Percentiles rank a stretch among this genome's conserved stretches.
These are phyloP conservation scores for Sporisorium graminicola DNA, from an alignment of 1,284 basidiomycete species.

Conservation along the genomic window DNA sequence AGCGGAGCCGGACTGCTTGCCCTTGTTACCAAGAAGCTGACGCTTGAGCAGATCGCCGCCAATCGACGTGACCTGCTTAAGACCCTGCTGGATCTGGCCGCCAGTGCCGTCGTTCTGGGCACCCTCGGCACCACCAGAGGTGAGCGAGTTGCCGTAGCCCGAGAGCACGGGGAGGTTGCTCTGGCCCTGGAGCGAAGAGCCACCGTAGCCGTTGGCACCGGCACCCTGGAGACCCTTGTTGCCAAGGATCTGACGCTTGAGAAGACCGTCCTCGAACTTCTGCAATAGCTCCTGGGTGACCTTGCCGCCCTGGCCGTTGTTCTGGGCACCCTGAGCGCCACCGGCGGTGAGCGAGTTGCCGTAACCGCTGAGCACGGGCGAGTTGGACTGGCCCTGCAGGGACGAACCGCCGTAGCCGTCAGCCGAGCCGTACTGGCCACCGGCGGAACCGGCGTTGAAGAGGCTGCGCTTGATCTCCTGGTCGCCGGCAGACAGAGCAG, in stretches of 20 bases:
- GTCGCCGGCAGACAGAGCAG: too few relatives aligned
- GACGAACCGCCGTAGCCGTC: conserved; percentile 12
- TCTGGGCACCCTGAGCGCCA: conserved; percentile 6
- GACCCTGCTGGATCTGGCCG: conserved; percentile 25
- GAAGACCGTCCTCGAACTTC: neutral
- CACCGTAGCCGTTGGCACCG: conserved; percentile 19
- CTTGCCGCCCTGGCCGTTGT: conserved; percentile 13
- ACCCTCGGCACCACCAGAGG: conserved; percentile 22
- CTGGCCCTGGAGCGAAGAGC: conserved; percentile 20
- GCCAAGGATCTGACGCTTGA: too few relatives aligned
- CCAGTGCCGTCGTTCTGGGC: conserved; percentile 29
- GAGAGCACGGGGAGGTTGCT: conserved; percentile 21
- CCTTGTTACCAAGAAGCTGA: conserved; percentile 14
- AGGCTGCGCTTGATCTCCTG: too few relatives aligned
- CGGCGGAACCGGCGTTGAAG: too few relatives aligned
- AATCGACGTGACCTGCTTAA: conserved; percentile 21
- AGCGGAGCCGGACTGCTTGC: conserved; percentile 28
- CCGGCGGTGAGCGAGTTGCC: conserved; percentile 19
- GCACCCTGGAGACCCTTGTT: conserved; percentile 10
- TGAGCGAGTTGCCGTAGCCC: conserved; percentile 27
- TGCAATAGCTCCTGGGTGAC: conserved; percentile 3
- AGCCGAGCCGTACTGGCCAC: neutral
- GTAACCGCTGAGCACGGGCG: conserved; percentile 9
- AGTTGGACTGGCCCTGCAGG: conserved; percentile 9
- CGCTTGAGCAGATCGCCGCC: conserved; percentile 22